Percentiles rank a stretch among this genome's conserved stretches.
phyloP scores from a whole-genome alignment of 495 filamentous ascomycete species.

The Zalerion maritima region DNA sequence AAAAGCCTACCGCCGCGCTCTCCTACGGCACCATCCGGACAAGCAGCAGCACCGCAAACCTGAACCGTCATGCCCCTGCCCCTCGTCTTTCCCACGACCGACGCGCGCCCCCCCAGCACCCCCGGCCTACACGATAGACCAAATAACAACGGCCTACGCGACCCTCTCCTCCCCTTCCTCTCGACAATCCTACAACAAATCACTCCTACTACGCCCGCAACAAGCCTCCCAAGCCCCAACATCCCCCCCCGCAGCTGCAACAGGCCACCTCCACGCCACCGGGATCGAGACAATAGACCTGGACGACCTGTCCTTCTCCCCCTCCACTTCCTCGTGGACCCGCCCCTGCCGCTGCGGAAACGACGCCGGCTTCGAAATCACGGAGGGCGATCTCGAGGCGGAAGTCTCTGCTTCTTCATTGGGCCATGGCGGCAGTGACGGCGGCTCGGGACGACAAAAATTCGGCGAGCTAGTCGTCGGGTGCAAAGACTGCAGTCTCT shows the following conservation, averaged over 20 bases:
- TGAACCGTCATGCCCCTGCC: too few species aligned
- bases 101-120: too few species aligned
- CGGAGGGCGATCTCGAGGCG: conserved; percentile 56
- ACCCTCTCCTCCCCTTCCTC: background rate
- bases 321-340: conserved; percentile 40
- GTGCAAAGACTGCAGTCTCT: conserved; percentile 71
- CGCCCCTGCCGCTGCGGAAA: conserved; percentile 71
- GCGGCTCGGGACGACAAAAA: too few species aligned
- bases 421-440: too few species aligned
- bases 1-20: conserved; percentile 60
- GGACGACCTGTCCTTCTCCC: conserved; percentile 54
- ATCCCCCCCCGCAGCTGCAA: too few species aligned
- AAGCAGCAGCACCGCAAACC: too few species aligned
- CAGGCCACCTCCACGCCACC: conserved; percentile 9
- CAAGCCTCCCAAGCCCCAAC: too few species aligned
- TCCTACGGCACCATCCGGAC: conserved; percentile 73
- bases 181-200: too few species aligned
- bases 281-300: conserved; percentile 73
- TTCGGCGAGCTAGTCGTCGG: conserved; percentile 60
- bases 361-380: conserved; percentile 51
- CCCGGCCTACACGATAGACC: too few species aligned
- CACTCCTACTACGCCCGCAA: too few species aligned
- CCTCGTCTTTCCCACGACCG: too few species aligned
- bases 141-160: conserved; percentile 1
- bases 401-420: conserved; percentile 26